Percentiles rank a stretch among this genome's conserved stretches.
Evolutionary conservation across 78 protist species (phyloP).

Genomic region (Protostelium mycophagum): DNA sequence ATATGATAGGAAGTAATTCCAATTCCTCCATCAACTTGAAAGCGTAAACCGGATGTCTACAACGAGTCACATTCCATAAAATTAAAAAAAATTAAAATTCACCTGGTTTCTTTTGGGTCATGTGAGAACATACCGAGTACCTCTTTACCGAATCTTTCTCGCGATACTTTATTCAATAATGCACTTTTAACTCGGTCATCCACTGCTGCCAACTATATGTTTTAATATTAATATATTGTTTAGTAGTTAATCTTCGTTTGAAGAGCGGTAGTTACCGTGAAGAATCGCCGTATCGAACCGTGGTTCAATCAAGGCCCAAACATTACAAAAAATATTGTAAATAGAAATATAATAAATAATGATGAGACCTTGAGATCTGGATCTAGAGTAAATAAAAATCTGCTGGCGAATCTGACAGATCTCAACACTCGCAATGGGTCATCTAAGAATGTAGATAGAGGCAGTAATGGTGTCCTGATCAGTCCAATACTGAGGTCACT

Average conservation of each 20-base stretch:
- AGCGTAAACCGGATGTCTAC: neutral
- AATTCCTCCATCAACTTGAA: neutral
- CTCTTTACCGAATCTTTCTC: neutral
- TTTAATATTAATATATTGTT: no score
- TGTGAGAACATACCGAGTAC: neutral
- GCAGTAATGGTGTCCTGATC: conserved; percentile 86
- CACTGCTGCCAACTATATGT: no score
- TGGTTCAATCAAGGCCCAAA: neutral
- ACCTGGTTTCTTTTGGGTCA: neutral
- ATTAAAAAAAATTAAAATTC: neutral
- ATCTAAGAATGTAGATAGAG: conserved; percentile 84
- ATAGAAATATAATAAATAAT: no score
- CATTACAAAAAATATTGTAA: no score
- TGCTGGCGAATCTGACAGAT: conserved; percentile 82
- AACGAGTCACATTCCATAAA: neutral
- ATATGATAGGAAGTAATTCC: neutral
- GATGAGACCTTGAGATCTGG: conserved; percentile 18
- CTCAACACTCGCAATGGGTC: conserved; percentile 95
- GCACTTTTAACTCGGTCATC: neutral
- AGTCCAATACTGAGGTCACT: conserved; percentile 61
- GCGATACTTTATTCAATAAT: neutral
- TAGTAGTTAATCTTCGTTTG: no score
- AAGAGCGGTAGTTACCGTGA: no score
- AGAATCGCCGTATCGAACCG: neutral
- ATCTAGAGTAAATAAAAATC: conserved; percentile 62